phyloP scores from a whole-genome alignment of 2,329 filamentous ascomycete species.

The Fusarium coicis region DNA sequence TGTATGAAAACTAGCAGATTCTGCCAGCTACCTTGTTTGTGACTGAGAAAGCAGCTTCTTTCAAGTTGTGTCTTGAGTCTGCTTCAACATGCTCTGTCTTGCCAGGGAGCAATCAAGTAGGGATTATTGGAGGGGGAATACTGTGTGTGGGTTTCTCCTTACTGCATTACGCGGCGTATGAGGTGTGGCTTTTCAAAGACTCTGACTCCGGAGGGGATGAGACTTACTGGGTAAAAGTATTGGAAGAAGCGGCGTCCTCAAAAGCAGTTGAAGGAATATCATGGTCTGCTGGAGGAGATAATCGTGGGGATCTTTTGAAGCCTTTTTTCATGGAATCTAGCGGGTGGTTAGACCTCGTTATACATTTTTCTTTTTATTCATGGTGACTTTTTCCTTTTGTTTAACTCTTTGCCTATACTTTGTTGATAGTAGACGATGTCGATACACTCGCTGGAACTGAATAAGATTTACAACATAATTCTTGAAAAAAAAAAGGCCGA shows the following conservation, averaged over 20 bases:
- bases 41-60: slow-evolving; percentile 6
- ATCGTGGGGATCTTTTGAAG: slow-evolving; percentile 22
- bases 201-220: slow-evolving; percentile 37
- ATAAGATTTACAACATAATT: slow-evolving; percentile 10
- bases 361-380: slow-evolving; percentile 21
- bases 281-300: slow-evolving; percentile 28
- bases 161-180: slow-evolving; percentile 47
- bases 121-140: slow-evolving; percentile 35
- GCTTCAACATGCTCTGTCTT: slow-evolving; percentile 31
- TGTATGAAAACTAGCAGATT: not conserved
- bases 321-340: slow-evolving; percentile 36
- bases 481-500: not conserved
- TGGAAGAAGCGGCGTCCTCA: slow-evolving; percentile 15
- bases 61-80: slow-evolving; percentile 17
- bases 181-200: slow-evolving; percentile 36
- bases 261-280: not conserved
- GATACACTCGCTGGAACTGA: slow-evolving; percentile 40
- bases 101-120: slow-evolving; percentile 29
- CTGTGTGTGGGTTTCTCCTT: slow-evolving; percentile 27
- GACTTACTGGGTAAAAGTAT: slow-evolving; percentile 37
- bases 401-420: slow-evolving; percentile 36
- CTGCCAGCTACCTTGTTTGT: slow-evolving; percentile 1
- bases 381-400: not conserved
- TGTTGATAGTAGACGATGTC: slow-evolving; percentile 43
- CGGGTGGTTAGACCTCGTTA: slow-evolving; percentile 38